Evolutionary conservation across 805 yeast genomes (phyloP), one percentile per base, ranked within the genome.

Genomic region (Blastobotrys muscicola): DNA sequence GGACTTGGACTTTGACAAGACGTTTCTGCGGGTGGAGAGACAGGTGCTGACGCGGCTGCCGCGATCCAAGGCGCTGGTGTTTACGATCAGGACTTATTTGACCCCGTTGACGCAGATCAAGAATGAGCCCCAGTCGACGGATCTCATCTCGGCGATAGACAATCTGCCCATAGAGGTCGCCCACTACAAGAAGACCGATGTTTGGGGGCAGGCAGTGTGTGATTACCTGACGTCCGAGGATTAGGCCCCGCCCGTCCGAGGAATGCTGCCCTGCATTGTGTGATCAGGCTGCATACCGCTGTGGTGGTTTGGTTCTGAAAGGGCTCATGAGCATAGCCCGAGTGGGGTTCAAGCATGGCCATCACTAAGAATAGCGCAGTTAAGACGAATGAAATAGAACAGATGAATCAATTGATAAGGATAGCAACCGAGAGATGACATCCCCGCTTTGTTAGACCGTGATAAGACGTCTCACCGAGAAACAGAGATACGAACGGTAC

Each of bases 151-250:
- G 7, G 85, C 87, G 1, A 74, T 85, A 31, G 72, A 72, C 15
- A 81, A 78, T 0, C 69, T 83, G 56, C 80, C 82, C 7, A 75
- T 67, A 2, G 74, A 67, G 20, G 59, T 82, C 45, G 76, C 78
- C 1, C 63, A 65, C 23, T 84, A 84, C 64, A 84, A 84, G 59
- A 69, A 75, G 45, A 69, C 75, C 29, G 70, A 70, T 2, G 78
- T 68, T 49, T 83, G 92, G 87, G 85, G 87, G 0, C 75, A 74
- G 0, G 81, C 89, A 0, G 80, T 76, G 0, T 65, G 66, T 46
- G 50, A 61, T 3, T 74, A 60, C 41, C 40, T 73, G 48, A 59
- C 11, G 14, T 3, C 34, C 6, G 26, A n/a, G n/a, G n/a, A n/a
- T n/a, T n/a, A n/a, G n/a, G n/a, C n/a, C n/a, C n/a, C n/a, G n/a